Evolutionary conservation across 2,329 filamentous ascomycete genomes (phyloP), one percentile per base, ranked within the genome.

Genomic region (Lasiodiplodia gonubiensis): DNA sequence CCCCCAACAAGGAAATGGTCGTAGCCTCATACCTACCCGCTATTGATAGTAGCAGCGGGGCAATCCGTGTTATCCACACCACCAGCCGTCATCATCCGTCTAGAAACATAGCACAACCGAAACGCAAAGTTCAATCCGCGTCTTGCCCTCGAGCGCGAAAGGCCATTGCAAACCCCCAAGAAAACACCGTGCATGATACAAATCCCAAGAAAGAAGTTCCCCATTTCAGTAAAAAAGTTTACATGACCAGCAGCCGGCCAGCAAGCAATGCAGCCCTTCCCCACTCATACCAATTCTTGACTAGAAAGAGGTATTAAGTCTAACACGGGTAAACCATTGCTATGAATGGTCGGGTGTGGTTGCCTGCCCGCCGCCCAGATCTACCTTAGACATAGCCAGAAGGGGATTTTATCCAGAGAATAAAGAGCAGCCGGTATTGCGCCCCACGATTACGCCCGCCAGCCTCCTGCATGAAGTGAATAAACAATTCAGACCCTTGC

Each of bases 331-430:
- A 51, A 63, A 46, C 59, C 59, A 51, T 63, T 51, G 59, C 27
- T 63, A 63, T 46, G 42, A 63, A 63, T 63, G 59, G 42, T 60
- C 48, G 55, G 55, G 37, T 46, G 46, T n/a, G n/a, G 8, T 51
- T 63, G 59, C 59, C 59, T 63, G 59, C 59, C 37, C 42, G 59
- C 59, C 46, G 59, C 59, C 51, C 46, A 51, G 42, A 37, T 63
- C 46, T 63, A 51, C 59, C 46, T 35, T 51, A 63, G 59, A 63
- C 59, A 63, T 63, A 63, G 59, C 59, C 59, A 63, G 59, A 63
- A 63, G 42, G 59, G 59, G 59, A 12, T 63, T 63, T 63, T 63
- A 51, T 63, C 59, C 59, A 63, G 59, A 51, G 46, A 63, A 51
- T 63, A 63, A 63, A 51, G 30, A 63, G 59, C 59, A 63, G 57